A percentile compares a stretch with the other conserved stretches of the same genome.
These are phyloP conservation scores for Coffea eugenioides DNA, from an alignment of 257 asterid species.

Conservation along the genomic window DNA sequence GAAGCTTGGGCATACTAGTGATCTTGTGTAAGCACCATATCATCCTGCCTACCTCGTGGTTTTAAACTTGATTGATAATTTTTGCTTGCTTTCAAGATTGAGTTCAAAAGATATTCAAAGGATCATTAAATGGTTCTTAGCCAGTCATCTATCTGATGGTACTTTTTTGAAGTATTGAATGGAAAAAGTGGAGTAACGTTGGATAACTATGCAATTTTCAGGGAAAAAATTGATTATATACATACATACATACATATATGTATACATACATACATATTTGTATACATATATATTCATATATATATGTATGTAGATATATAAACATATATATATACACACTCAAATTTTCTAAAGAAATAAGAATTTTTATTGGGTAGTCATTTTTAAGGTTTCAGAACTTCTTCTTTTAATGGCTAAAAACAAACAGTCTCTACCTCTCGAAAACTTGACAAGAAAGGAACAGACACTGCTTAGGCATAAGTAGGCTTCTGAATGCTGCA, in stretches of 20 bases:
- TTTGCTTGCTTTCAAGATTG: neutral
- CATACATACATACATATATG: too few relatives aligned
- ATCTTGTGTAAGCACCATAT: constrained; percentile 36
- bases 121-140: neutral
- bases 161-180: neutral
- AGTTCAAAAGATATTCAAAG: neutral
- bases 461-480: neutral
- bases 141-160: neutral
- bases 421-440: neutral
- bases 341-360: too few relatives aligned
- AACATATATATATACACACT: too few relatives aligned
- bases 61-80: neutral
- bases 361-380: too few relatives aligned
- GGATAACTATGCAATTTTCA: neutral
- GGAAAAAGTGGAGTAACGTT: neutral
- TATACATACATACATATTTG: too few relatives aligned
- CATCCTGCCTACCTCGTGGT: neutral
- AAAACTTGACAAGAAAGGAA: neutral
- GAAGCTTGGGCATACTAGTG: constrained; percentile 52
- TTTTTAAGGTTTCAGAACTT: too few relatives aligned
- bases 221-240: too few relatives aligned
- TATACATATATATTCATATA: too few relatives aligned
- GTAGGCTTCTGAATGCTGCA: neutral
- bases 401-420: too few relatives aligned
- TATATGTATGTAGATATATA: too few relatives aligned